These are phyloP conservation scores for Lactifluus pinguis DNA, from an alignment of 768 basidiomycete genomes.

Conservation along the genomic window DNA sequence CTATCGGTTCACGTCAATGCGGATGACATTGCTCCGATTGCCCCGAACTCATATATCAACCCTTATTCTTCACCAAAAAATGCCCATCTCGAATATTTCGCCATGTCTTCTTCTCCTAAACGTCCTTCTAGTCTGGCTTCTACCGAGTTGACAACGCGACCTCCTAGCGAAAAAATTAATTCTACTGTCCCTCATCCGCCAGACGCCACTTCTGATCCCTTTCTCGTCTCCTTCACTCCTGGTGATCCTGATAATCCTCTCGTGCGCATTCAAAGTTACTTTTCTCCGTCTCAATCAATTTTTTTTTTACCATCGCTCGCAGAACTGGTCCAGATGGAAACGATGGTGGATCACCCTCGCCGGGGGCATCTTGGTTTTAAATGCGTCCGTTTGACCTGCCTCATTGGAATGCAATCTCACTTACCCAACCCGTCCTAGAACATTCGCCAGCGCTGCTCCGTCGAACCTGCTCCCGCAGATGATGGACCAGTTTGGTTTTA, in stretches of 20 bases:
- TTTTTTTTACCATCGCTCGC: neutral
- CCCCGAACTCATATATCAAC: neutral
- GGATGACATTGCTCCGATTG: neutral
- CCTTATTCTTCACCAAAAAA: neutral
- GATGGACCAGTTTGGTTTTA: conserved; percentile 39
- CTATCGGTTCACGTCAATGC: conserved; percentile 3
- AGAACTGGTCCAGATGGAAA: conserved; percentile 42
- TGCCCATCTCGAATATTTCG: neutral
- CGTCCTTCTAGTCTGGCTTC: conserved; percentile 7
- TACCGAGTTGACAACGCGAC: neutral
- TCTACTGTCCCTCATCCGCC: neutral
- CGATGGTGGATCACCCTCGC: conserved; percentile 47
- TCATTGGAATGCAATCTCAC: neutral
- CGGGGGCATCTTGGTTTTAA: conserved; percentile 43
- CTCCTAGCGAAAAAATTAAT: neutral
- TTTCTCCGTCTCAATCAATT: neutral
- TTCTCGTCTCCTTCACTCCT: conserved; percentile 12
- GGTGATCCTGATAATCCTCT: conserved; percentile 11
- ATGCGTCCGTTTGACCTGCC: conserved; percentile 34
- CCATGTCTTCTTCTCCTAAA: conserved; percentile 5
- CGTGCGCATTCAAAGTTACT: conserved; percentile 9
- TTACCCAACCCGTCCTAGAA: conserved; percentile 29
- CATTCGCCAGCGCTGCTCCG: conserved; percentile 55
- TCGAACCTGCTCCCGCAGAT: conserved; percentile 39
- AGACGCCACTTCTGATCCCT: conserved; percentile 11